A percentile compares a stretch with the other conserved stretches of the same genome.
Evolutionary conservation across 1,139 yeast species (phyloP).

Genomic region (Arxiozyma bovina): DNA sequence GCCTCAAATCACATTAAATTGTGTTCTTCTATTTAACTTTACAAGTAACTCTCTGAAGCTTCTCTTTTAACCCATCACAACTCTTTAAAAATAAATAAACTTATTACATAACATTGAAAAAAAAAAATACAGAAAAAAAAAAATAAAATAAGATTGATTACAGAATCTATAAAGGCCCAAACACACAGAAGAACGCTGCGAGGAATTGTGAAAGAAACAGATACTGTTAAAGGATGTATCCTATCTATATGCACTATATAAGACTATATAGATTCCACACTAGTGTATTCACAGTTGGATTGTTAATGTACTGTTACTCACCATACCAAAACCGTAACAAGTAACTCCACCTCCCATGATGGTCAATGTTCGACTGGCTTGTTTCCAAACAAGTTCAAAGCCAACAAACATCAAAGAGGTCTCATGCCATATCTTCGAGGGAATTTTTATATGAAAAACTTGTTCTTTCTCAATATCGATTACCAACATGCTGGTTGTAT

Average conservation of each 20-base stretch:
- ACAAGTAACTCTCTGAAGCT: neutral
- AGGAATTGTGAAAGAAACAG: neutral
- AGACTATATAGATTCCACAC: neutral
- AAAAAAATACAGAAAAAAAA: too few species aligned
- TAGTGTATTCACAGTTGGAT: neutral
- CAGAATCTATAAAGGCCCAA: too few species aligned
- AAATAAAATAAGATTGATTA: too few species aligned
- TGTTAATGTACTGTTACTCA: constrained; percentile 37
- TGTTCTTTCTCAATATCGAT: constrained; percentile 26
- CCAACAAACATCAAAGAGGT: constrained; percentile 47
- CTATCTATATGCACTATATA: neutral
- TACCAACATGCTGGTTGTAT: constrained; percentile 35
- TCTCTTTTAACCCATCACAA: neutral
- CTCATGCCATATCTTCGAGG: constrained; percentile 33
- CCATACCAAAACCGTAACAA: constrained; percentile 76
- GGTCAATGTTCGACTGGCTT: constrained; percentile 18
- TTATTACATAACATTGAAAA: too few species aligned
- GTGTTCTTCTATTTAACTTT: neutral
- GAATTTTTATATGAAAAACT: constrained; percentile 30
- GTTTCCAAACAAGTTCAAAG: constrained; percentile 35
- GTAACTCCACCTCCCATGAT: constrained; percentile 72
- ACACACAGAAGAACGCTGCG: too few species aligned
- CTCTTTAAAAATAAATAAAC: too few species aligned
- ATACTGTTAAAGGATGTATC: too few species aligned
- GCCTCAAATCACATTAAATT: neutral